These are phyloP conservation scores for Styphnolobium japonicum DNA, from an alignment of 306 rosid genomes.

Conservation along the genomic window DNA sequence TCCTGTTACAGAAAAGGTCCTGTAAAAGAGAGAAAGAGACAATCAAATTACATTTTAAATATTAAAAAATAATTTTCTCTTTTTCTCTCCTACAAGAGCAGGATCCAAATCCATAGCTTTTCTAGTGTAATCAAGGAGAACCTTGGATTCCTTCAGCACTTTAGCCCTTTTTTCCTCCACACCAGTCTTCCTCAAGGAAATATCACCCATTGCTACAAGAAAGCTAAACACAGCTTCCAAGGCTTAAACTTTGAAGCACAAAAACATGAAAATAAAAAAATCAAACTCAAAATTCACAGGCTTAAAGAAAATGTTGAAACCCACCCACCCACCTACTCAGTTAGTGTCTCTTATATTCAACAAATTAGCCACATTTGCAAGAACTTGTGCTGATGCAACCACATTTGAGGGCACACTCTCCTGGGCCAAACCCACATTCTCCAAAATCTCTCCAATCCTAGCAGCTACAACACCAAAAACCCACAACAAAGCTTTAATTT, in stretches of 20 bases:
- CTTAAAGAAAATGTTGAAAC: no score
- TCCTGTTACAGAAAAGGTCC: no score
- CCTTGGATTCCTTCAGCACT: constrained; percentile 75
- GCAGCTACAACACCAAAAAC: constrained; percentile 59
- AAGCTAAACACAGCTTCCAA: constrained; percentile 50
- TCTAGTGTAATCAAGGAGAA: constrained; percentile 86
- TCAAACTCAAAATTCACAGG: background rate
- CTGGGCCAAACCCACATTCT: constrained; percentile 85
- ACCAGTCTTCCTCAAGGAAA: constrained; percentile 78
- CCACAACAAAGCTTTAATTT: background rate
- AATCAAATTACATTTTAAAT: no score
- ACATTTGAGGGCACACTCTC: constrained; percentile 82
- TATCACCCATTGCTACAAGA: constrained; percentile 95
- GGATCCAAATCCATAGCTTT: no score
- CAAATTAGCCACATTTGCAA: constrained; percentile 83
- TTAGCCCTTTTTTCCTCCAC: constrained; percentile 94
- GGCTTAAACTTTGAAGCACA: constrained; percentile 5
- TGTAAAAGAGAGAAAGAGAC: no score
- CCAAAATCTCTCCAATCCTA: constrained; percentile 84
- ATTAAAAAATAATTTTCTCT: no score
- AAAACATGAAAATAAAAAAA: background rate
- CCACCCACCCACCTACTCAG: constrained; percentile 85
- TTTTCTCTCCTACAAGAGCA: no score
- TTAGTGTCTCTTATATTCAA: constrained; percentile 93
- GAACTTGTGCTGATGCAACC: constrained; percentile 76